These are phyloP conservation scores for Calonectria montana DNA, from an alignment of 2,329 filamentous ascomycete genomes.

Conservation along the genomic window DNA sequence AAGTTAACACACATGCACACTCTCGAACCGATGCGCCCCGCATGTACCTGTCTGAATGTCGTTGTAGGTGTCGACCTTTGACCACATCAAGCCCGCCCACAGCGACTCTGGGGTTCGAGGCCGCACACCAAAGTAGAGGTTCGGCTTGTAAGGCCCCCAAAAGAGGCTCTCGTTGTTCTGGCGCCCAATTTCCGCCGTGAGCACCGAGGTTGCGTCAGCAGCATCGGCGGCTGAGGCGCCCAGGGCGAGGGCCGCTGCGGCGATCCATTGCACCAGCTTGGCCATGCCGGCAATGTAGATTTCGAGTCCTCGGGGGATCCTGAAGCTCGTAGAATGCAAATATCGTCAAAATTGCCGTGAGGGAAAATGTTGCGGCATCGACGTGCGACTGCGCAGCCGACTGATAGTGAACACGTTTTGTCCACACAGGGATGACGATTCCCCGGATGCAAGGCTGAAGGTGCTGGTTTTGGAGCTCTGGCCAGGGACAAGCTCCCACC, in stretches of 20 bases:
- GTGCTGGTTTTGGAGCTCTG: constrained; percentile 10
- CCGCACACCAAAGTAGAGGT: constrained; percentile 92
- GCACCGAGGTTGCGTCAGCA: constrained; percentile 47
- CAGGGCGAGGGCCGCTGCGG: constrained; percentile 43
- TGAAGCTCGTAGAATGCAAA: neutral
- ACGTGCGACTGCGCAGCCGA: constrained; percentile 15
- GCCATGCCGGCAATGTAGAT: constrained; percentile 40
- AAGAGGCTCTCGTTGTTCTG: constrained; percentile 85
- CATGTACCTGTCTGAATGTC: constrained; percentile 79
- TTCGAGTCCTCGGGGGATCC: neutral
- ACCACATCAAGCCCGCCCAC: constrained; percentile 88
- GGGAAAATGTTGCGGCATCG: constrained; percentile 22
- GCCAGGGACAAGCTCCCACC: constrained; percentile 34
- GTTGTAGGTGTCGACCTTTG: constrained; percentile 81
- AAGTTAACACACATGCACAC: neutral
- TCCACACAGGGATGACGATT: constrained; percentile 29
- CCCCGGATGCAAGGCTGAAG: constrained; percentile 40
- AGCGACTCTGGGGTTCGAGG: constrained; percentile 85
- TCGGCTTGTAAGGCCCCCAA: constrained; percentile 96
- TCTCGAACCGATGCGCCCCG: constrained; percentile 13
- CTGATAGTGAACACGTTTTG: constrained; percentile 41
- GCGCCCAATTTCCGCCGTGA: constrained; percentile 62
- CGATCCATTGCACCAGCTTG: constrained; percentile 46
- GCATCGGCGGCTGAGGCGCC: constrained; percentile 43
- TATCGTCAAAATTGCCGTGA: neutral